Base-by-base conservation (phyloP, 2,329 filamentous ascomycete genomes). In the Penicillium sclerotigenum region DNA sequence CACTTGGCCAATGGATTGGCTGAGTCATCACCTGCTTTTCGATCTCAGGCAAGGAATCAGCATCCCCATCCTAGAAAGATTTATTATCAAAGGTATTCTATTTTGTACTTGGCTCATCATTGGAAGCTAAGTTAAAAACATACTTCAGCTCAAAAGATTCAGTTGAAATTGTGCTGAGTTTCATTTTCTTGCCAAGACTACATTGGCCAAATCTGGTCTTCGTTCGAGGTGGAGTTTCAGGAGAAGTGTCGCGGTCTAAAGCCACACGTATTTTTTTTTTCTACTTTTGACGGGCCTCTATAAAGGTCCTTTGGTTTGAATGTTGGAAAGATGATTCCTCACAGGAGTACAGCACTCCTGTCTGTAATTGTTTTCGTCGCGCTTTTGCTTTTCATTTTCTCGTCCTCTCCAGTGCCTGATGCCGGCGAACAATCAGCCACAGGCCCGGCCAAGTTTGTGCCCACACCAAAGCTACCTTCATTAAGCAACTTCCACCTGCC, bases 401-500 rank as follows among this genome's bases (percentile, higher is more conserved):
- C 77, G 8, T 73, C 75, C 13, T 74, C 76, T 3, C 70, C 75
- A 31, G 58, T 69, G 18, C 66, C 66, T 54, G 56, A 68, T 53
- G 46, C 63, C 46, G 52, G 63, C 33, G 59, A 65, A 37, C 55
- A 63, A 33, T 57, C 61, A 57, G 57, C 64, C 50, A 56, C 67
- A 60, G 63, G 66, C 16, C 59, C 69, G 20, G 60, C 68, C 52
- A 67, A 71, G 55, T 71, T 70, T 61, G 60, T 73, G 24, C 70
- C 70, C 43, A 68, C 61, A 56, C 71, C 74, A 5, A 73, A 73
- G 34, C 59, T 79, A 29, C 77, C 79, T 47, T 67, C 78, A 59
- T 67, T 81, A 77, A 67, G 82, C 62, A 87, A 87, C 63, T 64
- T 77, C 48, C 73, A 71, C 51, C 70, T 77, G 29, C 88, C 87